phyloP scores from a whole-genome alignment of 1,139 yeast species.

The Chernovozyma sophiae-reginae region DNA sequence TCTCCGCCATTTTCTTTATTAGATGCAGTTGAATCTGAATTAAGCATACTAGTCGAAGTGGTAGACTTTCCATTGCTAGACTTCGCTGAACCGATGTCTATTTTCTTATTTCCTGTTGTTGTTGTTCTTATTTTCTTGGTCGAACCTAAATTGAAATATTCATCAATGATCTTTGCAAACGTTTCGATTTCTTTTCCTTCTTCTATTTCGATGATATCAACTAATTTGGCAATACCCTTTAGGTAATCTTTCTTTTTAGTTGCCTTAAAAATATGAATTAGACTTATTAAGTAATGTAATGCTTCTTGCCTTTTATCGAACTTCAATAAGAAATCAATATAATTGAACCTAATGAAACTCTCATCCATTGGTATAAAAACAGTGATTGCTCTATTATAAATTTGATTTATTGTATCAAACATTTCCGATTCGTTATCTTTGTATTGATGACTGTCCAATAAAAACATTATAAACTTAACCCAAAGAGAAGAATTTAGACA shows the following conservation, averaged over 20 bases:
- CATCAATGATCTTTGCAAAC: slow-evolving; percentile 16
- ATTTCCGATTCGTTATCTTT: not conserved
- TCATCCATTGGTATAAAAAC: slow-evolving; percentile 42
- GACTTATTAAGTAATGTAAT: slow-evolving; percentile 25
- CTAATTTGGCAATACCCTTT: slow-evolving; percentile 11
- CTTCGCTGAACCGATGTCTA: not conserved
- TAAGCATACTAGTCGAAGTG: not conserved
- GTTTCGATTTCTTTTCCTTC: slow-evolving; percentile 6
- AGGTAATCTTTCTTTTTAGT: slow-evolving; percentile 22
- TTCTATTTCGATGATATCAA: not conserved
- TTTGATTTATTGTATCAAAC: slow-evolving; percentile 16
- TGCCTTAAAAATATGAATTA: slow-evolving; percentile 21
- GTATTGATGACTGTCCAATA: slow-evolving; percentile 7
- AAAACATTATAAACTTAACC: slow-evolving; percentile 52
- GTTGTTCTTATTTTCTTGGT: not conserved
- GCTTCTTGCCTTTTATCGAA: slow-evolving; percentile 19
- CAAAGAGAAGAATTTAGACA: slow-evolving; percentile 51
- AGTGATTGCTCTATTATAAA: slow-evolving; percentile 42
- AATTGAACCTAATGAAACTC: slow-evolving; percentile 36
- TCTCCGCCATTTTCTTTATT: not conserved
- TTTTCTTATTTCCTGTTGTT: not conserved
- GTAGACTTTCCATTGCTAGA: not conserved
- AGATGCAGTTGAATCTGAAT: not conserved
- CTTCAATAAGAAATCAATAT: slow-evolving; percentile 29
- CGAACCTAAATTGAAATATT: slow-evolving; percentile 14